Evolutionary conservation across 2,329 filamentous ascomycete genomes (phyloP).

Genomic region (Sclerotinia subarctica): DNA sequence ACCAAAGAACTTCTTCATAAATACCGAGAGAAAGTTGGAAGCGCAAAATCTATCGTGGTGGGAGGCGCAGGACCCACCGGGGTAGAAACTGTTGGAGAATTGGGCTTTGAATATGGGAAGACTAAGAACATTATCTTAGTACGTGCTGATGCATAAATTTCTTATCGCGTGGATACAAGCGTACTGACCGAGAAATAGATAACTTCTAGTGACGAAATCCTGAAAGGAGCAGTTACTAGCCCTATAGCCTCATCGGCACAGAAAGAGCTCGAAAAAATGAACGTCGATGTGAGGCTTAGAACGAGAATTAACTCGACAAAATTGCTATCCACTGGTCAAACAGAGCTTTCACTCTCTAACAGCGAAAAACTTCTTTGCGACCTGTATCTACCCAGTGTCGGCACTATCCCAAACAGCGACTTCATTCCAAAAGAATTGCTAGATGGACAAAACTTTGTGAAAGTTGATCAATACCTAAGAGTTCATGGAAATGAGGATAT

Average conservation of each 20-base stretch:
- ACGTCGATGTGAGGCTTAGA: slow-evolving; percentile 47
- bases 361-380: slow-evolving; percentile 52
- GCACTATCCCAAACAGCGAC: slow-evolving; percentile 53
- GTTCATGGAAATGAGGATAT: slow-evolving; percentile 43
- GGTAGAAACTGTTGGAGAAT: slow-evolving; percentile 37
- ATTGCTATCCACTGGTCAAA: slow-evolving; percentile 45
- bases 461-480: slow-evolving; percentile 50
- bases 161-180: background rate
- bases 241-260: slow-evolving; percentile 39
- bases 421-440: slow-evolving; percentile 49
- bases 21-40: slow-evolving; percentile 30
- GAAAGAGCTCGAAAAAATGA: slow-evolving; percentile 51
- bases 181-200: slow-evolving; percentile 24
- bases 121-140: slow-evolving; percentile 34
- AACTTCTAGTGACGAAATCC: slow-evolving; percentile 27
- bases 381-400: slow-evolving; percentile 55
- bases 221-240: slow-evolving; percentile 24
- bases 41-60: slow-evolving; percentile 36
- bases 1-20: slow-evolving; percentile 28
- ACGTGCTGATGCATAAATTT: background rate
- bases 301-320: slow-evolving; percentile 43
- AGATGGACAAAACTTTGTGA: slow-evolving; percentile 45
- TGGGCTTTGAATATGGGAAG: slow-evolving; percentile 32
- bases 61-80: slow-evolving; percentile 40
- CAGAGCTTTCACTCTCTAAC: slow-evolving; percentile 47